Evolutionary conservation across 371 early-diverging fungal genomes (phyloP), one percentile per base, ranked within the genome.

Genomic region (Syncephalis plumigaleata): DNA sequence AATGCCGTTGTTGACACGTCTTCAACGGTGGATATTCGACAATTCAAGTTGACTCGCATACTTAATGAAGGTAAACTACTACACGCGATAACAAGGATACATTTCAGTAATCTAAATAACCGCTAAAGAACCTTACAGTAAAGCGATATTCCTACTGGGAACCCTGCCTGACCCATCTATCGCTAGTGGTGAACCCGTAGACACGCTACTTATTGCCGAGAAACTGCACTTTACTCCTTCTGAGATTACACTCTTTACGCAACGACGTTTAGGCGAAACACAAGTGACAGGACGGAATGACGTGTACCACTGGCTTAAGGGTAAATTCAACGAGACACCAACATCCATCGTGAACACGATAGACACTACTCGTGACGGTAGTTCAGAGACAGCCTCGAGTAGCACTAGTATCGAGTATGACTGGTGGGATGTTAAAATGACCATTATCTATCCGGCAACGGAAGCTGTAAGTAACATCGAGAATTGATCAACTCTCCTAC

Each of bases 361-460:
- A n/a, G 31, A 31, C 11, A 67, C 70, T 23, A 40, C 48, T 18
- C 50, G 57, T 2, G 45, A 54, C 11, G 27, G 66, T 0, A 37
- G 46, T 1, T 47, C 61, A 17, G 11, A 4, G 11, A 31, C 31
- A 31, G 31, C 31, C 11, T 11, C 7, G 4, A 11, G 31, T 31
- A 11, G 11, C 4, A n/a, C n/a, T n/a, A 11, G 4, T 4, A 11
- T 31, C 31, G 31, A 31, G 31, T 31, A 31, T 31, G 47, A 53
- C 15, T 53, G 51, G 24, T 64, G 68, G 0, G 73, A 77, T 42
- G 60, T 73, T 20, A 72, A 69, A 26, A 60, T 75, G 47, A 72
- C 70, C 11, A 45, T 64, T 4, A 76, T 79, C 15, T 71, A 54
- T 44, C 80, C 80, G n/a, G 80, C 76, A 0, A 76, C 80, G 0